Base-by-base conservation (phyloP, 2,329 filamentous ascomycete genomes). In the Fusarium pilosicola region DNA sequence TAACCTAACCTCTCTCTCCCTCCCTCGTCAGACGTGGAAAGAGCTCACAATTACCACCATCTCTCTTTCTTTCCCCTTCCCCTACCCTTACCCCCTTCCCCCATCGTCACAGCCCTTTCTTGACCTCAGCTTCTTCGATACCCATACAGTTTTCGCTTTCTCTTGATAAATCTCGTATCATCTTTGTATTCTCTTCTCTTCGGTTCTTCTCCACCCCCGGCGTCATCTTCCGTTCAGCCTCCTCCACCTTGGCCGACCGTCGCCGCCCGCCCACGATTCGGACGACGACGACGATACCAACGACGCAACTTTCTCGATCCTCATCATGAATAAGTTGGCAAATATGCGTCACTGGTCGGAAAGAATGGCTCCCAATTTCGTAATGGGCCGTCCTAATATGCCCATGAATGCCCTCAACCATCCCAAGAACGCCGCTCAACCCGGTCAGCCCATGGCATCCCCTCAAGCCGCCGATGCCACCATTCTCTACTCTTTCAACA, bases 401-500 rank as follows among this genome's bases (percentile, higher is more conserved):
- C 86, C 87, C 69, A 85, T 87, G 81, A 86, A 87, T 76, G 81
- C 83, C 73, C 83, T 90, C 80, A 88, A 88, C 78, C 89, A 90
- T 73, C 85, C 87, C 77, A 90, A 91, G 82, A 85, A 87, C 71
- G 82, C 85, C 72, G 81, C 86, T 64, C 85, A 86, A 65, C 83
- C 87, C 59, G 84, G 86, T 68, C 85, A 89, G 65, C 86, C 90
- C 73, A 85, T 90, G 80, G 87, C 91, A 78, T 91, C 93, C 75
- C 90, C 92, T 66, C 91, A 92, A 74, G 87, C 92, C 72, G 88
- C 92, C 80, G 93, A 96, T 81, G 88, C 92, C 59, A 91, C 91
- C 75, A 94, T 98, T 83, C 94, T 97, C 83, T 92, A 97, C 82
- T 96, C 94, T 74, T 98, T 99, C 91, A 98, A 98, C 81, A 93